These are phyloP conservation scores for Kwoniella sp. DNA, from an alignment of 768 basidiomycete genomes.

Conservation along the genomic window DNA sequence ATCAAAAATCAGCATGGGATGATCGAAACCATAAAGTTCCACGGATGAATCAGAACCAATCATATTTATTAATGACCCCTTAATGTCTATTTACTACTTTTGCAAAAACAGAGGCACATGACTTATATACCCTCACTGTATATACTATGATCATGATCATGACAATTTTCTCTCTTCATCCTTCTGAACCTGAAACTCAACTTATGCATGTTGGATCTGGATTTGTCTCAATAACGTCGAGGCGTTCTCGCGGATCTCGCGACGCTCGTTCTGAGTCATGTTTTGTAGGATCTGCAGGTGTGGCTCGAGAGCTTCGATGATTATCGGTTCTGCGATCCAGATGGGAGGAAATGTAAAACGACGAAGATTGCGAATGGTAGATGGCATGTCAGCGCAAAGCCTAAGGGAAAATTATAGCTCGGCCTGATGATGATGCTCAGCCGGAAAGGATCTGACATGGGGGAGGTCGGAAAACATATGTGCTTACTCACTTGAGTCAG, in stretches of 20 bases:
- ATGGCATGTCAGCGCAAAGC: too few species aligned
- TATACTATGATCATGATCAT: slow-evolving; percentile 1
- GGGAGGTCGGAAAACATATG: too few species aligned
- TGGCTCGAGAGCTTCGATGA: background rate
- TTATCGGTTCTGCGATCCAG: background rate
- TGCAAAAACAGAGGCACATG: background rate
- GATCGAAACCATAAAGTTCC: background rate
- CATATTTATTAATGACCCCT: background rate
- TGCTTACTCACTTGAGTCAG: background rate
- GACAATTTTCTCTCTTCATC: background rate
- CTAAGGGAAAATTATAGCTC: too few species aligned
- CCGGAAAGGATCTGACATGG: too few species aligned
- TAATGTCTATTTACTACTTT: background rate
- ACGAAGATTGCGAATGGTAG: too few species aligned
- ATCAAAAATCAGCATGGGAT: slow-evolving; percentile 29
- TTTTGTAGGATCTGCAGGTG: background rate
- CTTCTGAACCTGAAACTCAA: too few species aligned
- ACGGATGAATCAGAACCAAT: background rate
- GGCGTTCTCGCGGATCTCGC: slow-evolving; percentile 2
- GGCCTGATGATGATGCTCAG: too few species aligned
- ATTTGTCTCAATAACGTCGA: background rate
- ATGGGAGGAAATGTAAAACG: too few species aligned
- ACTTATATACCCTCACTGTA: slow-evolving; percentile 5
- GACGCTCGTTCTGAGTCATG: background rate
- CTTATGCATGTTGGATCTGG: background rate